Evolutionary conservation across 2,329 filamentous ascomycete genomes (phyloP).

Genomic region (Scytalidium lignicola): DNA sequence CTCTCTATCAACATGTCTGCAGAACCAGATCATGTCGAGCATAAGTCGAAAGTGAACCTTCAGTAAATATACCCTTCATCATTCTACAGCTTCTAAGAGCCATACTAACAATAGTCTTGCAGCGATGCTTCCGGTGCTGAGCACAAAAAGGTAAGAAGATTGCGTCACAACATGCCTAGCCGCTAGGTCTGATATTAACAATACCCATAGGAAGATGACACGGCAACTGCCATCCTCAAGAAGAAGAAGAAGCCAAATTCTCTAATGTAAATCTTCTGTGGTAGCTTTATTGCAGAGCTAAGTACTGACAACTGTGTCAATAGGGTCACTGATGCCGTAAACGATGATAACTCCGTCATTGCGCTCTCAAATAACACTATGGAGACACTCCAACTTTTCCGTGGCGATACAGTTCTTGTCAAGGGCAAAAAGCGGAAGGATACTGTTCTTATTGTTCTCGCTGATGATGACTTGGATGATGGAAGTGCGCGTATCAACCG

Average conservation of each 20-base stretch:
- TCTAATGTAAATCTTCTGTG: conserved; percentile 66
- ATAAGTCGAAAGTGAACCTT: conserved; percentile 80
- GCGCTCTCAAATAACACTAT: conserved; percentile 97
- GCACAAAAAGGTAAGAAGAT: conserved; percentile 65
- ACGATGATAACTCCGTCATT: conserved; percentile 99
- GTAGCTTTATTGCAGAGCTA: conserved; percentile 10
- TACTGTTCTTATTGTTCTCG: conserved; percentile 93
- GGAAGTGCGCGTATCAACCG: conserved; percentile 97
- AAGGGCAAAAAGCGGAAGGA: conserved; percentile 99
- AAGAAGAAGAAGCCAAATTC: conserved; percentile 99
- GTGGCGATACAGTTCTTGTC: conserved; percentile 94
- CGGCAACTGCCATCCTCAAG: conserved; percentile 93
- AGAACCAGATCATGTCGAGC: conserved; percentile 56
- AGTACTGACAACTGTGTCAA: conserved; percentile 28
- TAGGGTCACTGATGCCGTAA: conserved; percentile 95
- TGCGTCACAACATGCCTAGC: conserved; percentile 14
- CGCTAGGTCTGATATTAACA: conserved; percentile 28
- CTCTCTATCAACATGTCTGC: conserved; percentile 58
- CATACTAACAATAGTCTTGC: conserved; percentile 32
- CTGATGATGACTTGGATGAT: conserved; percentile 96
- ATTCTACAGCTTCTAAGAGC: background rate
- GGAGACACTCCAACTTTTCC: conserved; percentile 97
- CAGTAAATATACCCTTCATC: conserved; percentile 50
- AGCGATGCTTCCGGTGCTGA: conserved; percentile 89
- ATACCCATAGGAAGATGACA: conserved; percentile 69